phyloP scores from a whole-genome alignment of 2,329 filamentous ascomycete species.

The Fusarium setosum region DNA sequence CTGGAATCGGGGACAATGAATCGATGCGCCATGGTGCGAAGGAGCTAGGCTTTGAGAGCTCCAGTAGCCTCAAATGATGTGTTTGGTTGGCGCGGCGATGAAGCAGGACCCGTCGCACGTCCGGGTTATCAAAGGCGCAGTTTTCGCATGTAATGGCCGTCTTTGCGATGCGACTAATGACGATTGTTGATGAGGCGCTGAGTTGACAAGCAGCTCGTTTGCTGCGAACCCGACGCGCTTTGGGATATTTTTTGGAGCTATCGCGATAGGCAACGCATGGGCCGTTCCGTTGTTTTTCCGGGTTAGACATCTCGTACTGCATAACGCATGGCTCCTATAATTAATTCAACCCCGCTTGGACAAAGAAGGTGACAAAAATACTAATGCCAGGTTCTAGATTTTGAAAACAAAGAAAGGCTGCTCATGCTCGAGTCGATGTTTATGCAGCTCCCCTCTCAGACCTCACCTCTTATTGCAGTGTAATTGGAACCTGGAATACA shows the following conservation, averaged over 20 bases:
- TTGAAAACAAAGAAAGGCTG: no score
- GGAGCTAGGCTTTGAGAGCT: conserved; percentile 30
- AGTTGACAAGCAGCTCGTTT: conserved; percentile 29
- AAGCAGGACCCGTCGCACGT: conserved; percentile 12
- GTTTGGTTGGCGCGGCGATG: conserved; percentile 20
- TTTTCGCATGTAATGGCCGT: conserved; percentile 24
- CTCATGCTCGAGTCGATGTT: background rate
- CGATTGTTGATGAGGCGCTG: conserved; percentile 26
- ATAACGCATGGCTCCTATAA: background rate
- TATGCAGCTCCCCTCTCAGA: background rate
- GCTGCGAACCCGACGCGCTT: conserved; percentile 35
- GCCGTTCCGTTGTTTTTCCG: conserved; percentile 41
- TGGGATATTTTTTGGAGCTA: conserved; percentile 45
- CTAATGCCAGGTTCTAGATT: background rate
- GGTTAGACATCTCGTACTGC: background rate
- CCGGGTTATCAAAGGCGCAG: background rate
- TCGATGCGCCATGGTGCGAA: conserved; percentile 52
- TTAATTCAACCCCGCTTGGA: background rate
- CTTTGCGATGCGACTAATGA: conserved; percentile 19
- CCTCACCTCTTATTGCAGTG: background rate
- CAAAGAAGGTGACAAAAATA: background rate
- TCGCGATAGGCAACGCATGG: conserved; percentile 36
- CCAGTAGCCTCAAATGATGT: conserved; percentile 18
- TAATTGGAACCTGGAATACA: background rate
- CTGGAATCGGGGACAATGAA: conserved; percentile 58